Base-by-base conservation (phyloP, 148 eudicot species). In the Amaranthus cruentus region DNA sequence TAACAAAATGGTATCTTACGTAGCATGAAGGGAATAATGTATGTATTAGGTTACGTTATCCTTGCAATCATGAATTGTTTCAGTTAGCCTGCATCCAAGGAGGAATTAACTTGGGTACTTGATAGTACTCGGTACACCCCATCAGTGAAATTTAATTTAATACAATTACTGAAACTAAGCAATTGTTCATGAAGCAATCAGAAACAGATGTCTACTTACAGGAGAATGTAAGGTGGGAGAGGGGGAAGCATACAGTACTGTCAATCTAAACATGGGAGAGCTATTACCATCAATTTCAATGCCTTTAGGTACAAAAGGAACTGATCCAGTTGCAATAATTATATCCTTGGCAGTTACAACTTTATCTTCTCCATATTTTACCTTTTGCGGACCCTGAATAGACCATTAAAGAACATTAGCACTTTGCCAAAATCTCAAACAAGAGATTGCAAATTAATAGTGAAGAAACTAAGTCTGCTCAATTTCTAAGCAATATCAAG, bases 251-350 rank as follows among this genome's bases (percentile, higher is more conserved):
- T 38, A 61, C 65, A 68, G 57, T 11, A 14, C 65, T 44, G 47
- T 5, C 4, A 71, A 56, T 9, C 9, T 13, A 55, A 44, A 9
- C 47, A 48, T 62, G 68, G 9, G 57, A 72, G 42, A 66, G 71
- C 70, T 79, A 76, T 83, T 85, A 91, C 99, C 99, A 88, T 95
- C 99, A 78, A 91, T 87, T 86, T 95, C 99, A 73, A 95, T 90
- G 84, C 99, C 99, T 83, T 88, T 95, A 46, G 99, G 99, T 51
- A 95, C 99, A 72, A 86, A 76, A 51, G 99, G 99, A 68, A 87
- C 89, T 70, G 99, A 95, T 76, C 99, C 99, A 64, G 99, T 95
- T 47, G 99, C 99, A 83, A 95, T 88, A 75, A 95, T 90, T 71
- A 92, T 88, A 79, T 95, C 96, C 83, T 88, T 95, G 64, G 99